Conservation (phyloP, 306 rosid species). For the Casuarina equisetifolia region DNA sequence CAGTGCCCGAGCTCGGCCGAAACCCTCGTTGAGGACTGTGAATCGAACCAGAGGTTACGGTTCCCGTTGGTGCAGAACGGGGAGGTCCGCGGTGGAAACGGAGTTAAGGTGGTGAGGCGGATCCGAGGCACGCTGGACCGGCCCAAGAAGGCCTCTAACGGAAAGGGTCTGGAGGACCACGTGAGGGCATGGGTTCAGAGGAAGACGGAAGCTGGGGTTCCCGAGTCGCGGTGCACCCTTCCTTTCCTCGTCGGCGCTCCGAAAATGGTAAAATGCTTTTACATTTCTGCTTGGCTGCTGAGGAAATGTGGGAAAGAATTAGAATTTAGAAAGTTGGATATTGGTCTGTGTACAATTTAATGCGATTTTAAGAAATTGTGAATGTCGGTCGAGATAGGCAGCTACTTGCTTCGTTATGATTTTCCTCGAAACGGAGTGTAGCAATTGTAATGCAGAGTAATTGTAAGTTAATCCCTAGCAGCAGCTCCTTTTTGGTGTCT, state of each 20-base stretch:
- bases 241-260: slow-evolving; percentile 70
- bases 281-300: neutral
- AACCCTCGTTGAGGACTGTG: slow-evolving; percentile 26
- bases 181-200: slow-evolving; percentile 44
- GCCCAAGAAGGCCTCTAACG: slow-evolving; percentile 34
- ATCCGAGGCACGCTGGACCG: slow-evolving; percentile 35
- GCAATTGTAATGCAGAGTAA: neutral
- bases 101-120: slow-evolving; percentile 48
- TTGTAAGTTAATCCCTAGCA: no score
- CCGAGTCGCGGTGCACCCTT: slow-evolving; percentile 37
- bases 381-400: neutral
- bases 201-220: slow-evolving; percentile 39
- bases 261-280: slow-evolving; percentile 46
- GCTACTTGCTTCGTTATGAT: neutral
- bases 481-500: neutral
- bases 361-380: neutral
- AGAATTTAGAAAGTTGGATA: neutral
- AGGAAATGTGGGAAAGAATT: neutral
- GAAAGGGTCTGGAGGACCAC: slow-evolving; percentile 50
- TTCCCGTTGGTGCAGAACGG: slow-evolving; percentile 16
- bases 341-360: neutral
- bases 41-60: slow-evolving; percentile 15
- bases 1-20: slow-evolving; percentile 26
- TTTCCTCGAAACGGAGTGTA: neutral
- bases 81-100: slow-evolving; percentile 23